A percentile compares a stretch with the other conserved stretches of the same genome.
phyloP scores from a whole-genome alignment of 345 rosid genomes.

The Excoecaria agallocha region DNA sequence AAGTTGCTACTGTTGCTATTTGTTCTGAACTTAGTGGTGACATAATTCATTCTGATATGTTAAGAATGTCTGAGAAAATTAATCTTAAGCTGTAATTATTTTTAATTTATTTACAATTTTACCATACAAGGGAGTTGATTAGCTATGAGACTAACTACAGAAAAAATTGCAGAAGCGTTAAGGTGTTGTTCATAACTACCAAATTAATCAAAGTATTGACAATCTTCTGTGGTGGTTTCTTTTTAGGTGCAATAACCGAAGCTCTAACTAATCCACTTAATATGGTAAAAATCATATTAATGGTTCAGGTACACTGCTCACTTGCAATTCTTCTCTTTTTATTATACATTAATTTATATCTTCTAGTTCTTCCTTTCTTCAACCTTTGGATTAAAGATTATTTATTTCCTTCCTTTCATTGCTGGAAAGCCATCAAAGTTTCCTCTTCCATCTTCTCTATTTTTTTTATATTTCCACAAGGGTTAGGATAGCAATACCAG shows the following conservation, averaged over 20 bases:
- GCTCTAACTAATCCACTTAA: constrained; percentile 93
- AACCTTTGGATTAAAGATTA: background rate
- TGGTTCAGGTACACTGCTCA: constrained; percentile 73
- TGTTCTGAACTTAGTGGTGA: no score
- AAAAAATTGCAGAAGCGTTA: no score
- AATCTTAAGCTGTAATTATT: no score
- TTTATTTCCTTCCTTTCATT: background rate
- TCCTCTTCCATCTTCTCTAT: background rate
- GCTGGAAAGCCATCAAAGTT: background rate
- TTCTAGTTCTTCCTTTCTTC: background rate
- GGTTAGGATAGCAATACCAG: constrained; percentile 68
- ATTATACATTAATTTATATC: no score
- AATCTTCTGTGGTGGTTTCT: background rate
- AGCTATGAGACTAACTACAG: no score
- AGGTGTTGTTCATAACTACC: no score
- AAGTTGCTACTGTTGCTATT: no score
- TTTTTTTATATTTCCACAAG: constrained; percentile 38
- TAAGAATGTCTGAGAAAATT: no score
- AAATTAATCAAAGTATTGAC: background rate
- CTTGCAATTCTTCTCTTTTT: background rate
- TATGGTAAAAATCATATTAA: constrained; percentile 86
- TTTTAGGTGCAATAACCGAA: constrained; percentile 80
- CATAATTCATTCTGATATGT: no score
- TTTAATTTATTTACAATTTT: no score
- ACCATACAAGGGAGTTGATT: no score